Base-by-base conservation (phyloP, 768 basidiomycete genomes). In the Termitomyces bulborhizus region DNA sequence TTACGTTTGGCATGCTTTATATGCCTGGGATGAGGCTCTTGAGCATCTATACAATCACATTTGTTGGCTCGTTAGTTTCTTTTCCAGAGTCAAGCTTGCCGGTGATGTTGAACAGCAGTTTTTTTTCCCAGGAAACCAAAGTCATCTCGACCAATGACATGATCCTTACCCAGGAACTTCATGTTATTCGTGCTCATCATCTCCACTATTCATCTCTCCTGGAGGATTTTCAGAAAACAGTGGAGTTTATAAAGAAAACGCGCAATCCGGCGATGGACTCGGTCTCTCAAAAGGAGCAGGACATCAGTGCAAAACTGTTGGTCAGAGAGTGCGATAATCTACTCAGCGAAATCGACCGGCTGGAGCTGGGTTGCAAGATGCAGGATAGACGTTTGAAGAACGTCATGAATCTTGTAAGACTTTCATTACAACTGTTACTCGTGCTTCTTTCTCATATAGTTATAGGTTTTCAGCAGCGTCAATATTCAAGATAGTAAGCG, bases 381-480 rank as follows among this genome's bases (percentile, higher is more conserved):
- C 77, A 79, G 57, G 78, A 81, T 54, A 71, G 70, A 46, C 66
- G 79, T 46, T 54, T 81, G 53, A 77, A 76, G 65, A 80, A 81
- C 55, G 77, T 80, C 9, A 79, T 80, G 74, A 75, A 74, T 51
- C 64, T 81, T 53, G 80, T 80, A 47, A 40, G 73, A 62, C 18
- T 8, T 46, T 37, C 34, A 18, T 9, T 24, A 1, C n/a, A 11
- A 8, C 11, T 34, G 0, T 34, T 34, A 15, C 6, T 26, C 13
- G 44, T 3, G 15, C 21, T 55, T 8, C 29, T 7, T 41, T 40
- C 26, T 56, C n/a, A 51, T 16, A 24, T 15, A 24, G 3, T 31
- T 39, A 8, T 49, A 84, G 83, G 82, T 80, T 8, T 85, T 85
- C 61, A 79, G 79, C 44, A 78, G 68, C 42, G 80, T 84, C 26